Conservation (phyloP, 805 yeast species). For the Sungouiozyma ichnusensis region DNA sequence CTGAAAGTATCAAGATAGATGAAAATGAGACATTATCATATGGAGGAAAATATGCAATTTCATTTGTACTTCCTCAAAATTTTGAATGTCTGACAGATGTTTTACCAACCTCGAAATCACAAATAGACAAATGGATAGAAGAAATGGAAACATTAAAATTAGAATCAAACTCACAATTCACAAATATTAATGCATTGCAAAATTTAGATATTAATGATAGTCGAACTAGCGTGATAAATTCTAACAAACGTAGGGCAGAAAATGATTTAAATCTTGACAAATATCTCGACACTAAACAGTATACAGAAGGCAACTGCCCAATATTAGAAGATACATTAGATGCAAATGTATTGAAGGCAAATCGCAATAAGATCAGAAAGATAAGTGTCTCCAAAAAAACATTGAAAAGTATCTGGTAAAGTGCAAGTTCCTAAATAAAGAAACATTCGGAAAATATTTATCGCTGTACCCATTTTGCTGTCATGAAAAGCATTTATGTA, state of each 20-base stretch:
- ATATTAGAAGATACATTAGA: constrained; percentile 5
- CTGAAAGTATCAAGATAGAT: constrained; percentile 11
- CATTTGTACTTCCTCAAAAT: neutral
- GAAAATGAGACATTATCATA: constrained; percentile 7
- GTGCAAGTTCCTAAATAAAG: neutral
- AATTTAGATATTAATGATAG: constrained; percentile 13
- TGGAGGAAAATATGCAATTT: constrained; percentile 5
- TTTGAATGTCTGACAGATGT: constrained; percentile 13
- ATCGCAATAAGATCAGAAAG: constrained; percentile 17
- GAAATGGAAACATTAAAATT: constrained; percentile 10
- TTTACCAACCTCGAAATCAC: constrained; percentile 9
- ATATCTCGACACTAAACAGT: neutral
- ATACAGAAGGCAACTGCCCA: neutral
- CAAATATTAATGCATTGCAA: constrained; percentile 4
- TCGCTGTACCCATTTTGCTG: no score
- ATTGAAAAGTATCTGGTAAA: constrained; percentile 23
- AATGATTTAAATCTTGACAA: neutral
- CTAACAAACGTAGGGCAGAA: neutral
- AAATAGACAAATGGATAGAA: constrained; percentile 15
- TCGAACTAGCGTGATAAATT: neutral
- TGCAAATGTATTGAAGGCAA: neutral
- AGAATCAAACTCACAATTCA: neutral
- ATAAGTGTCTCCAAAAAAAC: constrained; percentile 27
- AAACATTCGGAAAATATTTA: no score
- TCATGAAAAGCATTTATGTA: no score